A percentile compares a stretch with the other conserved stretches of the same genome.
Evolutionary conservation across 2,329 filamentous ascomycete genomes (phyloP).

Genomic region (Phialophora expanda): DNA sequence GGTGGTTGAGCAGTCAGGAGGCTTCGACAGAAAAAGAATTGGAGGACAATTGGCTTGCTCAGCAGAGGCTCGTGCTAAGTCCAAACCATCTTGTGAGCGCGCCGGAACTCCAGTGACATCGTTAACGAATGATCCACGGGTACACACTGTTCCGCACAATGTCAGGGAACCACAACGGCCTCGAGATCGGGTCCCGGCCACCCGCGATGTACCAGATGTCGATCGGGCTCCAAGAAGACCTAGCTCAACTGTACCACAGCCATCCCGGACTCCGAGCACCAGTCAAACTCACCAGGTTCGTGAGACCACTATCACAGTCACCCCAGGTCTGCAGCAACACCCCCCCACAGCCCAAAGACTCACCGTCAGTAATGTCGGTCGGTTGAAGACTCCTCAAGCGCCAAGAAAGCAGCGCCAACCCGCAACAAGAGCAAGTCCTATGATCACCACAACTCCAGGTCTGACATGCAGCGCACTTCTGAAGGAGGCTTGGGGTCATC

Average conservation of each 20-base stretch:
- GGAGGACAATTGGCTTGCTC: background rate
- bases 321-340: background rate
- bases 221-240: background rate
- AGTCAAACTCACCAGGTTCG: background rate
- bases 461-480: background rate
- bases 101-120: background rate
- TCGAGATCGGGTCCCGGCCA: too few species aligned
- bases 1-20: background rate
- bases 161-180: too few species aligned
- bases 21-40: background rate
- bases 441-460: background rate
- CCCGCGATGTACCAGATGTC: too few species aligned
- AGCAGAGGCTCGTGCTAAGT: background rate
- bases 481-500: background rate
- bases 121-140: background rate
- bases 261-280: background rate
- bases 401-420: background rate
- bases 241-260: background rate
- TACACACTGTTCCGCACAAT: background rate
- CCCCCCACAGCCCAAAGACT: background rate
- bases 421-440: background rate
- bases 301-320: background rate
- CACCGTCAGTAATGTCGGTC: background rate
- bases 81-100: background rate
- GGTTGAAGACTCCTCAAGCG: background rate